A percentile compares a stretch with the other conserved stretches of the same genome.
phyloP scores from a whole-genome alignment of 345 rosid species.

The Brassica juncea region DNA sequence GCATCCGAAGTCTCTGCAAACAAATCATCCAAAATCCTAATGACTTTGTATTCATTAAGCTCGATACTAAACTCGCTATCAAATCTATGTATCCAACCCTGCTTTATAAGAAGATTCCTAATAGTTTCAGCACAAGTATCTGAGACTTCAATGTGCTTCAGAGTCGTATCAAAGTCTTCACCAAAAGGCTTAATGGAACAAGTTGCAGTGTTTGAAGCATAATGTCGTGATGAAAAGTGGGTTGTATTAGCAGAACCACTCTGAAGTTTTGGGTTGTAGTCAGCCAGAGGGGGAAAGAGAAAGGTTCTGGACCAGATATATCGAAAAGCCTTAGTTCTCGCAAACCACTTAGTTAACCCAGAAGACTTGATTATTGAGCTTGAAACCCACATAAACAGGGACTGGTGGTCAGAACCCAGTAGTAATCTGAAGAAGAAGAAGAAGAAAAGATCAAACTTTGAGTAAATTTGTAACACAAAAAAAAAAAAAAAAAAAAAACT shows the following conservation, averaged over 20 bases:
- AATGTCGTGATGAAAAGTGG: background rate
- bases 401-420: background rate
- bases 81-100: slow-evolving; percentile 32
- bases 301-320: slow-evolving; percentile 11
- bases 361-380: slow-evolving; percentile 29
- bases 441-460: background rate
- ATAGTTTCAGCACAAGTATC: slow-evolving; percentile 31
- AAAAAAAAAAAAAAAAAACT: background rate
- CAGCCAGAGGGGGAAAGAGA: background rate
- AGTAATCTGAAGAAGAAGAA: slow-evolving; percentile 23
- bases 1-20: slow-evolving; percentile 48
- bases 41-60: slow-evolving; percentile 39
- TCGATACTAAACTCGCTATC: slow-evolving; percentile 25
- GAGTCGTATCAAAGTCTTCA: slow-evolving; percentile 26
- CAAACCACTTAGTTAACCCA: slow-evolving; percentile 19
- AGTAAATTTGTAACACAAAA: slow-evolving; percentile 1
- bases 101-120: slow-evolving; percentile 33
- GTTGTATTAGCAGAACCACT: slow-evolving; percentile 7
- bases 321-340: slow-evolving; percentile 26
- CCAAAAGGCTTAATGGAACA: slow-evolving; percentile 23
- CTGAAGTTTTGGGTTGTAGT: background rate
- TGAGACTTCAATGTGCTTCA: slow-evolving; percentile 3
- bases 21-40: slow-evolving; percentile 39
- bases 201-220: background rate
- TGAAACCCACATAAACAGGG: slow-evolving; percentile 40